phyloP scores from a whole-genome alignment of 495 filamentous ascomycete species.

The Collariella sp. region DNA sequence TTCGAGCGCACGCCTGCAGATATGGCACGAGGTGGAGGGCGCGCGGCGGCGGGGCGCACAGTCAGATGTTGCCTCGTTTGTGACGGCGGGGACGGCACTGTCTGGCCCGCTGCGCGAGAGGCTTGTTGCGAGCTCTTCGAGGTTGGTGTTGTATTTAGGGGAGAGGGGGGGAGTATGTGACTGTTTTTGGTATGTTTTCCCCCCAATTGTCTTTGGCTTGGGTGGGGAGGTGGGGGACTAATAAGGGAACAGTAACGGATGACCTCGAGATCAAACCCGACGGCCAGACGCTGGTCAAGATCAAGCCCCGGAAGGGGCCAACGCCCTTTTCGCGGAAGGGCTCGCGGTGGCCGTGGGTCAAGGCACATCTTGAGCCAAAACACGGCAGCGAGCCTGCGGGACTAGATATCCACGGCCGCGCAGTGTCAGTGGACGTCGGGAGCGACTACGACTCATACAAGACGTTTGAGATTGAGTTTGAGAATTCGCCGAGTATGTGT shows the following conservation, averaged over 20 bases:
- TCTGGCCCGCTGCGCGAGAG: constrained; percentile 26
- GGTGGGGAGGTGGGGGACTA: not conserved
- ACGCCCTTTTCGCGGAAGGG: constrained; percentile 18
- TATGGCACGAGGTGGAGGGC: constrained; percentile 26
- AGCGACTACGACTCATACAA: constrained; percentile 27
- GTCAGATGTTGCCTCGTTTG: constrained; percentile 23
- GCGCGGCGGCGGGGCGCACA: constrained; percentile 9
- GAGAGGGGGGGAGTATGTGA: constrained; percentile 25
- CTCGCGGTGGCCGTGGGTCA: constrained; percentile 24
- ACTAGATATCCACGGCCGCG: constrained; percentile 24
- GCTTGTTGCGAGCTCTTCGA: constrained; percentile 17
- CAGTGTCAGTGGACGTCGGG: constrained; percentile 20
- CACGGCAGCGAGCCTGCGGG: constrained; percentile 22
- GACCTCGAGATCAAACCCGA: constrained; percentile 26
- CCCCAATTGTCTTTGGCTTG: not conserved
- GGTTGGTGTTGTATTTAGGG: constrained; percentile 28
- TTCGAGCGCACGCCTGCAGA: constrained; percentile 26
- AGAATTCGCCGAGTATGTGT: constrained; percentile 27
- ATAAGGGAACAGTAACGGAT: constrained; percentile 20
- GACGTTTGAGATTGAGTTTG: constrained; percentile 34
- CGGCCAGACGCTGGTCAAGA: constrained; percentile 22
- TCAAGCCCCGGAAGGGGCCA: constrained; percentile 22
- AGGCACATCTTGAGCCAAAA: constrained; percentile 20
- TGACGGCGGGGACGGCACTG: constrained; percentile 28
- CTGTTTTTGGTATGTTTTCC: constrained; percentile 20